Conservation (phyloP, 2,329 filamentous ascomycete species). For the Venturia nashicola region DNA sequence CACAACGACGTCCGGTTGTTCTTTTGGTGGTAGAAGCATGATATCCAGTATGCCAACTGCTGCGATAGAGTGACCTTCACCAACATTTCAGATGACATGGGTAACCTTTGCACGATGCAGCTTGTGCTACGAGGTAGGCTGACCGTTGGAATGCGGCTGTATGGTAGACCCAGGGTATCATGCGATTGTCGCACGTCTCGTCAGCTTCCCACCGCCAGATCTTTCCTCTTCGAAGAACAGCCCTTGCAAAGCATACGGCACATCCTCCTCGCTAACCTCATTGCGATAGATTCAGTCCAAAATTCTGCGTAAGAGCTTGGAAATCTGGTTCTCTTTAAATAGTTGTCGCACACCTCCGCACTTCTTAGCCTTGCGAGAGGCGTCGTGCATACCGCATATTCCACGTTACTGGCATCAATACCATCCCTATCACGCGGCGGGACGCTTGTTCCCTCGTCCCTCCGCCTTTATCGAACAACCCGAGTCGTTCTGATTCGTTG, state of each 20-base stretch:
- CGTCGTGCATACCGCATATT: constrained; percentile 1
- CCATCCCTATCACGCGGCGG: background rate
- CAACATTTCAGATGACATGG: background rate
- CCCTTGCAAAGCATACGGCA: background rate
- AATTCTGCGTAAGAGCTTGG: background rate
- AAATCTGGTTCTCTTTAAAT: background rate
- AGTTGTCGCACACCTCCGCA: background rate
- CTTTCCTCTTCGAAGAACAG: background rate
- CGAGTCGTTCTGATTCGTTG: background rate
- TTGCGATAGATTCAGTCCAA: background rate
- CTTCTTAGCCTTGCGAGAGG: background rate
- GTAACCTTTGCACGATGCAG: background rate
- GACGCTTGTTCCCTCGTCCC: background rate
- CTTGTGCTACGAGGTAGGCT: background rate
- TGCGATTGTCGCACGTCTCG: background rate
- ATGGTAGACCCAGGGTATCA: background rate
- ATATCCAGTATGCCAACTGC: background rate
- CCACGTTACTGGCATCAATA: background rate
- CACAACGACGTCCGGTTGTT: background rate
- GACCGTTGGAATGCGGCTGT: background rate
- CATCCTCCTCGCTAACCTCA: background rate
- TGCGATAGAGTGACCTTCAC: background rate
- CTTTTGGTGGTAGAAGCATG: background rate
- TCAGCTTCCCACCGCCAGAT: constrained; percentile 2
- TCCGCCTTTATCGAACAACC: background rate